A percentile compares a stretch with the other conserved stretches of the same genome.
phyloP scores from a whole-genome alignment of 139 green algal species.

The Spirogloea muscicola region DNA sequence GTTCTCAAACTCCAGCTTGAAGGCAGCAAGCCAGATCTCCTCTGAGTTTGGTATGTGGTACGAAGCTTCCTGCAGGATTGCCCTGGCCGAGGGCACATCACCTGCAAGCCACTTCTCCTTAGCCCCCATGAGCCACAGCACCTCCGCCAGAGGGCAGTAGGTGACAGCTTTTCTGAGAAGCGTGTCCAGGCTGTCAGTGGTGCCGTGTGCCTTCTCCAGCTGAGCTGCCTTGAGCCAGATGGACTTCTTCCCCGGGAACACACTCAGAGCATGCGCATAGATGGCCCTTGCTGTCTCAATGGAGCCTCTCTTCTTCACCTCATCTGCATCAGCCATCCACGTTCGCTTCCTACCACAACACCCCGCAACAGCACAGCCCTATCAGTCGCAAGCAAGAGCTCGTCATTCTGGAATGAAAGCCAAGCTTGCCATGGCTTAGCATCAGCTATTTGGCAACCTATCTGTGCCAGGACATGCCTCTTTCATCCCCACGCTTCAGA shows the following conservation, averaged over 20 bases:
- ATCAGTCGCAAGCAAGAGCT: no score
- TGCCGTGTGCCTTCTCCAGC: constrained; percentile 87
- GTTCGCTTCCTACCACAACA: constrained; percentile 78
- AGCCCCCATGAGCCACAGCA: constrained; percentile 96
- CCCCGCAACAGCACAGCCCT: no score
- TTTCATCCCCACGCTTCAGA: no score
- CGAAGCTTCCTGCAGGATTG: constrained; percentile 80
- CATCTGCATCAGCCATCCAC: constrained; percentile 86
- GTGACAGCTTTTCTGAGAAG: constrained; percentile 76
- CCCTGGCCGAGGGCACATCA: constrained; percentile 69
- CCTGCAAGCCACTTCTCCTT: constrained; percentile 91
- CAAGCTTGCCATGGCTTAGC: no score
- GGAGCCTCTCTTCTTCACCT: constrained; percentile 61
- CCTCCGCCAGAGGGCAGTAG: constrained; percentile 86
- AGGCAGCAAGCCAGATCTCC: constrained; percentile 94
- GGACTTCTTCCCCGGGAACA: constrained; percentile 73
- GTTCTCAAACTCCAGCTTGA: constrained; percentile 99
- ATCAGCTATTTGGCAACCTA: no score
- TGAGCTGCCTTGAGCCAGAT: constrained; percentile 83
- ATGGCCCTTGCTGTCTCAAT: constrained; percentile 87
- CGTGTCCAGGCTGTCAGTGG: constrained; percentile 65
- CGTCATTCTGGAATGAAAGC: no score
- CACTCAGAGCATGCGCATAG: constrained; percentile 63
- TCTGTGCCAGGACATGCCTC: no score
- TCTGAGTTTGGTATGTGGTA: constrained; percentile 83